Evolutionary conservation across 78 protist species (phyloP).

Genomic region (Cavenderia fasciculata): DNA sequence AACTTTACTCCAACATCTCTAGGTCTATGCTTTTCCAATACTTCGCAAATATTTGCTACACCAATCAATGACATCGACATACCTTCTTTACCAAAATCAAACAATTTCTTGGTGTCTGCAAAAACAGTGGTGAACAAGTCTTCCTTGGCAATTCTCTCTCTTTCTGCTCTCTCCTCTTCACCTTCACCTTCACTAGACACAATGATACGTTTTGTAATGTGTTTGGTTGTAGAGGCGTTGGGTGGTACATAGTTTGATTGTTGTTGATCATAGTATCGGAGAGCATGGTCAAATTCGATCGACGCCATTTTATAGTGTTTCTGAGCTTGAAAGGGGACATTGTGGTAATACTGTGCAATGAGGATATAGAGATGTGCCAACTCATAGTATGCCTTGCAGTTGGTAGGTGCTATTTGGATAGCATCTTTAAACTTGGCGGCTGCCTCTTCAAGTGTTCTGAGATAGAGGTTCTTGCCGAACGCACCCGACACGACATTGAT

Average conservation of each 20-base stretch:
- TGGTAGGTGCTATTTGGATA: constrained; percentile 3
- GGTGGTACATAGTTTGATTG: too few relatives aligned
- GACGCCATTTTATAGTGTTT: constrained; percentile 19
- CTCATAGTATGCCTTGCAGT: constrained; percentile 38
- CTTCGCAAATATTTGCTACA: constrained; percentile 19
- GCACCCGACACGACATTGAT: constrained; percentile 1
- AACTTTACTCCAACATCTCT: constrained; percentile 6
- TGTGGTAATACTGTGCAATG: constrained; percentile 30
- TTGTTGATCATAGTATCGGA: too few relatives aligned
- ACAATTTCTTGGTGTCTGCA: background rate
- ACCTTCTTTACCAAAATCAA: constrained; percentile 40
- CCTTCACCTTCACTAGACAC: background rate
- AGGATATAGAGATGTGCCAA: constrained; percentile 34
- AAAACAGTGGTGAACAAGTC: background rate
- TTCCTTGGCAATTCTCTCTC: background rate
- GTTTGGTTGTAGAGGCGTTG: background rate
- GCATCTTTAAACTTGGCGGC: constrained; percentile 34
- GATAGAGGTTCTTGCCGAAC: constrained; percentile 48
- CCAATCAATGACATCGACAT: constrained; percentile 28
- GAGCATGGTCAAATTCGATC: background rate
- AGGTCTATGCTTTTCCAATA: background rate
- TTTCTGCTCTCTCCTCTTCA: background rate
- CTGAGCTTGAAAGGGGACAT: background rate
- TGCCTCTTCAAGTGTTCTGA: constrained; percentile 61
- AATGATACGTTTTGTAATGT: background rate